These are phyloP conservation scores for Candida morakotiae DNA, from an alignment of 805 yeast genomes.

Conservation along the genomic window DNA sequence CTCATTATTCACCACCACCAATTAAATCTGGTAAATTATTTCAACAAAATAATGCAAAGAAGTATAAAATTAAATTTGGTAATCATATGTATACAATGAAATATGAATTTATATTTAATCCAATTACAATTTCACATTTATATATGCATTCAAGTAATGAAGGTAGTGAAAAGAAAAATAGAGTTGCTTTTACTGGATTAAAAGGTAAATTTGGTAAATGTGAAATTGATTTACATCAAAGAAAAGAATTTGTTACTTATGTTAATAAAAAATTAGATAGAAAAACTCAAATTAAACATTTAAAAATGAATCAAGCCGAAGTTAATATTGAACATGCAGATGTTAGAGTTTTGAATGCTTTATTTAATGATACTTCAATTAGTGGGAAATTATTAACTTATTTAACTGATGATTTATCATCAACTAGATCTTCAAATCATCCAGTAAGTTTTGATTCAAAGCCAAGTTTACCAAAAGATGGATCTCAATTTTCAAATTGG, in stretches of 20 bases:
- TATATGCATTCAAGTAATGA: conserved; percentile 25
- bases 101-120: conserved; percentile 37
- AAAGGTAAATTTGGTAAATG: conserved; percentile 33
- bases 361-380: conserved; percentile 52
- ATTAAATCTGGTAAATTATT: conserved; percentile 33
- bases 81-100: conserved; percentile 38
- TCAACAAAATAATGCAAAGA: conserved; percentile 13
- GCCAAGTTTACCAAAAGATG: background rate
- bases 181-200: conserved; percentile 34
- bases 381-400: conserved; percentile 20
- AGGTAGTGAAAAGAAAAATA: conserved; percentile 15
- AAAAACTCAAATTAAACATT: conserved; percentile 38
- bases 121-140: conserved; percentile 34
- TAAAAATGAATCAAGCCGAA: conserved; percentile 65
- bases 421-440: conserved; percentile 5
- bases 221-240: conserved; percentile 36
- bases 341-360: conserved; percentile 60
- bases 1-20: conserved; percentile 30
- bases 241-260: conserved; percentile 32
- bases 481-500: conserved; percentile 17
- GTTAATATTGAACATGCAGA: conserved; percentile 68
- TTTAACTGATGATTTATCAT: conserved; percentile 10
- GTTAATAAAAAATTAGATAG: conserved; percentile 35
- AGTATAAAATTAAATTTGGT: conserved; percentile 32
- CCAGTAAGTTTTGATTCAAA: background rate